Conservation (phyloP, 257 asterid genomes). For the Solanum sitiens region DNA sequence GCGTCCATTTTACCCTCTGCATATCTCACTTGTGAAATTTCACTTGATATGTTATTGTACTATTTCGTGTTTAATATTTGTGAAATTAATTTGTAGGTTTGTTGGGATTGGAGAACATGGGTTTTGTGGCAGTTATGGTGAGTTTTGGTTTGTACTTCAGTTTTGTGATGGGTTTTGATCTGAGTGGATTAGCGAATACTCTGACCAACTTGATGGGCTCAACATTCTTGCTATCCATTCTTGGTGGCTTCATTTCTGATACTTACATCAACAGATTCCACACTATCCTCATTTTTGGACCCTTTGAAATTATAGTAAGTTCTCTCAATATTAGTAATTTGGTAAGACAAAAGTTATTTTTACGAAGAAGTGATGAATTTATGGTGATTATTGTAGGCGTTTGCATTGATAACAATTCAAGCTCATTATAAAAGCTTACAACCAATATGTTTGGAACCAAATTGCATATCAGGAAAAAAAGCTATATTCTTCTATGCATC, state of each 20-base stretch:
- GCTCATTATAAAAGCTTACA: constrained; percentile 43
- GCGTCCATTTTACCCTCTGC: no score
- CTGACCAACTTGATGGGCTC: constrained; percentile 83
- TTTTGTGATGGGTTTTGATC: constrained; percentile 26
- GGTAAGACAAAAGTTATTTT: no score
- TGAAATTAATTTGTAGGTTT: constrained; percentile 12
- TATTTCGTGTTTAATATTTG: not conserved
- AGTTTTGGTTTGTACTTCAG: constrained; percentile 57
- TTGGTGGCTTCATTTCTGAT: constrained; percentile 78
- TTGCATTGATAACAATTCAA: constrained; percentile 70
- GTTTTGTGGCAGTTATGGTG: constrained; percentile 61
- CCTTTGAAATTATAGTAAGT: constrained; percentile 39
- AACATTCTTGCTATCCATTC: constrained; percentile 53
- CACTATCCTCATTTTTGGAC: constrained; percentile 55
- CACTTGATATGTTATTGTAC: no score
- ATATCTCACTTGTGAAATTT: no score
- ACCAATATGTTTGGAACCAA: constrained; percentile 49
- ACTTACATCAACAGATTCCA: constrained; percentile 47
- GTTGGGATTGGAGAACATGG: constrained; percentile 56
- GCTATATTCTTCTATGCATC: constrained; percentile 56
- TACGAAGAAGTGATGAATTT: not conserved
- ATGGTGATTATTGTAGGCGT: constrained; percentile 28
- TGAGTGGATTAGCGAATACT: constrained; percentile 43
- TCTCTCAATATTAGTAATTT: not conserved
- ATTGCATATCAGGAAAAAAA: constrained; percentile 35